Conservation (phyloP, 331 rosid genomes). For the Malus hybrid region DNA sequence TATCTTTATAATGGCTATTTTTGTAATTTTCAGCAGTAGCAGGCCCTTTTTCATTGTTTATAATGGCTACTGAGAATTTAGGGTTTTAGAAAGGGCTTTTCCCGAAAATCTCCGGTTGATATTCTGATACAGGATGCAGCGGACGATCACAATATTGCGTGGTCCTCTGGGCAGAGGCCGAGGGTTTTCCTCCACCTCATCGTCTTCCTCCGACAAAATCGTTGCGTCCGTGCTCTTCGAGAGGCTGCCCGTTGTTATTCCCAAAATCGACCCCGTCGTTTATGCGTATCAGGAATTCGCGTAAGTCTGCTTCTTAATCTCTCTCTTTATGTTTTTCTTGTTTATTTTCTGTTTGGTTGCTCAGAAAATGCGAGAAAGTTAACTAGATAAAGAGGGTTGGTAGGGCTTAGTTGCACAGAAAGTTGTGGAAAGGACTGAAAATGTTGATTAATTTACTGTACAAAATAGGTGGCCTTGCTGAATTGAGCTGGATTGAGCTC, state of each 20-base stretch:
- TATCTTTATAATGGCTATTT: too few species aligned
- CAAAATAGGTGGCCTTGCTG: neutral
- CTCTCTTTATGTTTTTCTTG: neutral
- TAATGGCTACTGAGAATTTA: neutral
- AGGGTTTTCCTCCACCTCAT: slow-evolving; percentile 43
- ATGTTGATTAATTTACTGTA: neutral
- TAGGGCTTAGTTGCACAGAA: neutral
- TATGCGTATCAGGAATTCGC: slow-evolving; percentile 90
- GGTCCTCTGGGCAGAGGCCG: slow-evolving; percentile 36
- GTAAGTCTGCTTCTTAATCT: slow-evolving; percentile 29
- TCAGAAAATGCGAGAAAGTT: neutral
- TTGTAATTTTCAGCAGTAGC: neutral
- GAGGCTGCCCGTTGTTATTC: slow-evolving; percentile 85
- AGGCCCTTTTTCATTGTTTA: neutral
- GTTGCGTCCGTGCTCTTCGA: slow-evolving; percentile 91
- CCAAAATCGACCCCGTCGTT: slow-evolving; percentile 79
- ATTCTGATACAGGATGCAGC: slow-evolving; percentile 39
- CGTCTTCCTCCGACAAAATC: slow-evolving; percentile 33
- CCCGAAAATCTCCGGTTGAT: neutral
- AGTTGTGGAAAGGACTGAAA: neutral
- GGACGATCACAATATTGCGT: slow-evolving; percentile 28
- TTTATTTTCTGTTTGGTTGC: neutral
- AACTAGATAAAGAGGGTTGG: neutral
- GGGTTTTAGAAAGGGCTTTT: neutral
- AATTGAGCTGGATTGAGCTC: neutral